Base-by-base conservation (phyloP, 176 grass and related monocot genomes). In the Neostapfia colusana region DNA sequence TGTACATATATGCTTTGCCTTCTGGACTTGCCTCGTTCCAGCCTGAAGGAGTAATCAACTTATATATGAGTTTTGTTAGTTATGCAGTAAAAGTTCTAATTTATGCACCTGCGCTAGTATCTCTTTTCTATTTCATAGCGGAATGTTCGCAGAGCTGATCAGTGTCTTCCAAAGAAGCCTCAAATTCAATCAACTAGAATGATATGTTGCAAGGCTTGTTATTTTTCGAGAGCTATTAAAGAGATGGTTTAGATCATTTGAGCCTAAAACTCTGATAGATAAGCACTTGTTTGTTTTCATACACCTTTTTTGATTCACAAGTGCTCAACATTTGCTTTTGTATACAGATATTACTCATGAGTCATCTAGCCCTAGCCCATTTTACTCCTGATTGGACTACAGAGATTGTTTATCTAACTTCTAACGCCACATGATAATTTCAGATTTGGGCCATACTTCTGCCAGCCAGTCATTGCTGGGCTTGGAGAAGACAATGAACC, bases 401-500 rank as follows among this genome's bases (percentile, higher is more conserved):
- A 2, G 12, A 7, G 46, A 38, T 68, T 67, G 10, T 63, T 53
- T 63, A 56, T 74, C 44, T 75, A 75, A 84, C 16, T 56, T 44
- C 7, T 79, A 34, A 7, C 55, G 48, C 28, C 50, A 20, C 48
- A 70, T 88, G 28, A 35, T 58, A 76, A 12, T 57, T 92, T 78
- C 83, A 99, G 96, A 78, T 99, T 99, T 20, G 95, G 95, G 26
- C 95, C 95, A 63, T 99, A 95, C 75, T 90, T 99, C 71, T 95
- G 96, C 75, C 92, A 95, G 69, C 96, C 96, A 25, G 69, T 99
- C 42, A 95, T 99, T 73, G 92, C 92, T 87, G 96, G 96, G 83
- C 90, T 99, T 85, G 92, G 92, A 83, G 85, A 92, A 37, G 86
- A 92, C 13, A 73, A 92, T 2, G 71, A 77, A 72, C 96, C 96